Percentiles rank a stretch among this genome's conserved stretches.
These are phyloP conservation scores for Cichorium intybus DNA, from an alignment of 140 eudicot genomes.

Conservation along the genomic window DNA sequence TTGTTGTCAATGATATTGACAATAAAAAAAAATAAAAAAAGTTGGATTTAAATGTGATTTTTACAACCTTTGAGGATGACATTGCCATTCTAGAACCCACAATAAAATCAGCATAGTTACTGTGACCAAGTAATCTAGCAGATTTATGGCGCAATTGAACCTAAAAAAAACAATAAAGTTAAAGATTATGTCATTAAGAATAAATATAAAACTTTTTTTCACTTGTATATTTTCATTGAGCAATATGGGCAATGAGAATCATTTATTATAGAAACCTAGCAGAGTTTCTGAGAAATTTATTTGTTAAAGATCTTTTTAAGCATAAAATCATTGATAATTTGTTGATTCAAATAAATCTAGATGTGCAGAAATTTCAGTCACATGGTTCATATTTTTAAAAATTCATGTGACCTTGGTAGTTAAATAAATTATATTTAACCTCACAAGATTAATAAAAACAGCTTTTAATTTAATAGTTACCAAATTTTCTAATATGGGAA, in stretches of 20 bases:
- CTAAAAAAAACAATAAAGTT: slow-evolving; percentile 36
- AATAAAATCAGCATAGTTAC: slow-evolving; percentile 81
- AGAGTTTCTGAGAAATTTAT: too few relatives aligned
- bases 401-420: not conserved
- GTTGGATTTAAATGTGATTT: not conserved
- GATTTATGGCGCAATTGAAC: slow-evolving; percentile 81
- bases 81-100: slow-evolving; percentile 76
- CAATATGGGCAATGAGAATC: too few relatives aligned
- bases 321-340: too few relatives aligned
- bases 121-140: slow-evolving; percentile 89
- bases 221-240: too few relatives aligned
- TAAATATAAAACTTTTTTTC: not conserved
- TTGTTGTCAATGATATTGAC: not conserved
- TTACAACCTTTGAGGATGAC: slow-evolving; percentile 82
- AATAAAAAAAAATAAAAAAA: not conserved
- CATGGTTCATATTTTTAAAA: not conserved
- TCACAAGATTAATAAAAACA: slow-evolving; percentile 3
- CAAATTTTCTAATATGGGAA: slow-evolving; percentile 69
- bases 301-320: too few relatives aligned
- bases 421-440: not conserved
- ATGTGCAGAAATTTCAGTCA: not conserved
- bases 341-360: not conserved
- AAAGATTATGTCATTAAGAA: not conserved
- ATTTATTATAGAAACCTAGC: too few relatives aligned
- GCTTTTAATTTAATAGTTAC: slow-evolving; percentile 43